Base-by-base conservation (phyloP, 2,329 filamentous ascomycete species). In the Aspergillus fumigatus region DNA sequence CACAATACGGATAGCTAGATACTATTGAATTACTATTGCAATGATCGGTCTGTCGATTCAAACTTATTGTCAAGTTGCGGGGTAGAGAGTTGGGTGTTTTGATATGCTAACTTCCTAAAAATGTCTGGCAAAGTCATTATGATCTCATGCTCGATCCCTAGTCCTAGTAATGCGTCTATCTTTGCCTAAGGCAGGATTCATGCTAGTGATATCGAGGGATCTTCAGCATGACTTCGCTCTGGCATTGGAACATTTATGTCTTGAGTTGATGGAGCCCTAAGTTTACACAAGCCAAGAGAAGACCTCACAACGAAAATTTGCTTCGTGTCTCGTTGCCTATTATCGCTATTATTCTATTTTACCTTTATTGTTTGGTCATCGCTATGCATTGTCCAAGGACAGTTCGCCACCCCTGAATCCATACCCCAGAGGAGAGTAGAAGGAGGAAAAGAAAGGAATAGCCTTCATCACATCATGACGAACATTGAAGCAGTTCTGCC, bases 231-330 rank as follows among this genome's bases (percentile, higher is more conserved):
- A 38, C 14, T 38, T 38, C 14, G 17, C 14, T 6, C 14, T 38
- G 32, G 17, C 32, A 35, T 38, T 38, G 2, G 6, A 38, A 5
- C 32, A 3, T 17, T 3, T 7, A 38, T 17, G 14, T 38, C 32
- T 38, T 14, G 3, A 38, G 32, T 38, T 38, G 32, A 38, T 35
- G 11, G 32, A 35, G 32, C 2, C 6, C 32, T 35, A 14, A 35
- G 6, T 38, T 6, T 38, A 7, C 6, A 38, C 14, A 7, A 17
- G 17, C n/a, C 14, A 38, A 38, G 32, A 38, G 32, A 7, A 7
- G 32, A 17, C 14, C 5, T 17, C 32, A 35, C n/a, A 6, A 17
- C 7, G 1, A 17, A 58, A 50, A 63, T 64, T 50, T 62, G 59
- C 4, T 47, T 47, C 43, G 23, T 47, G 11, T 47, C 23, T 23